Percentiles rank a stretch among this genome's conserved stretches.
Evolutionary conservation across 2,329 filamentous ascomycete species (phyloP).

Genomic region (Ceratocystis harringtonii): DNA sequence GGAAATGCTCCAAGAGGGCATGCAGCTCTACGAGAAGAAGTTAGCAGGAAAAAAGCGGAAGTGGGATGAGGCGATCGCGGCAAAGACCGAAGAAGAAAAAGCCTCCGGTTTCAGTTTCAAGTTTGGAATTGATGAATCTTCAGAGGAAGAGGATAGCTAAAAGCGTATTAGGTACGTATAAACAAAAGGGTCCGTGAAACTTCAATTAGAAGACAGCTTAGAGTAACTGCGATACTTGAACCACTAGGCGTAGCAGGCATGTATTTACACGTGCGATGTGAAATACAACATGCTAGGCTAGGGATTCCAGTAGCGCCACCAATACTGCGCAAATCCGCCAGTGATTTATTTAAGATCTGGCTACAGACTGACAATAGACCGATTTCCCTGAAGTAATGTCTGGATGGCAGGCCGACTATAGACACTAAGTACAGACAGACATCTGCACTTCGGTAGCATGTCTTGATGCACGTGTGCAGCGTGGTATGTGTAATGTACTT

Average conservation of each 20-base stretch:
- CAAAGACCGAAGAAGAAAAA: slow-evolving; percentile 23
- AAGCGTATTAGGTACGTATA: not conserved
- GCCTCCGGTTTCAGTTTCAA: slow-evolving; percentile 37
- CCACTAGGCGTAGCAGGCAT: not conserved
- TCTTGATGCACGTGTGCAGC: not conserved
- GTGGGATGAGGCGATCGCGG: slow-evolving; percentile 61
- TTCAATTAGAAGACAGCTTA: not conserved
- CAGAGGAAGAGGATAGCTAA: slow-evolving; percentile 13
- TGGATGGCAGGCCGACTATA: not conserved
- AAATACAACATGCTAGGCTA: no score
- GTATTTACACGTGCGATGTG: no score
- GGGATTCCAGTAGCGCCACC: no score
- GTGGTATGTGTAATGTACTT: no score
- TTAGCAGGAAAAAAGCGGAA: slow-evolving; percentile 57
- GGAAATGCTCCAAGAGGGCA: slow-evolving; percentile 48
- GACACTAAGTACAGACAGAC: not conserved
- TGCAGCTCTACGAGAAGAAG: slow-evolving; percentile 48
- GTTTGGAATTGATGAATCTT: slow-evolving; percentile 33
- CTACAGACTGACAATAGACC: no score
- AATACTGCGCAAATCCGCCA: no score
- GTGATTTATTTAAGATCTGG: no score
- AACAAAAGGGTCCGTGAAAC: not conserved
- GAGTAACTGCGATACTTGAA: not conserved
- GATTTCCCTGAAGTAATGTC: no score
- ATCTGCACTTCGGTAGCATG: not conserved